Evolutionary conservation across 1,284 basidiomycete genomes (phyloP).

Genomic region (Cronartium quercuum): DNA sequence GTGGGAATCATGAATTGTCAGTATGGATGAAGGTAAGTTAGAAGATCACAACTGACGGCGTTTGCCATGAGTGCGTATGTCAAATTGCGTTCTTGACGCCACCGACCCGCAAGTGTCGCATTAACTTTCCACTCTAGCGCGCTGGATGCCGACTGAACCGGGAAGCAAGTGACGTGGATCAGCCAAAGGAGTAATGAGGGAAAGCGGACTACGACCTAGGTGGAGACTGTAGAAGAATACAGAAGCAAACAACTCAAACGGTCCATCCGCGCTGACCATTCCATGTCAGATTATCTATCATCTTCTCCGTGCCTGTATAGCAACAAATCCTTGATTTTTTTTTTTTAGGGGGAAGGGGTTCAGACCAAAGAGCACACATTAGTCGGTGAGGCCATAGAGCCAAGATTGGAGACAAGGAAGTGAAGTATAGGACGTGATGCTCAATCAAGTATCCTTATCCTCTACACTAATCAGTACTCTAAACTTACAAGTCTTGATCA

Average conservation of each 20-base stretch:
- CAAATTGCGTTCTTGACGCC: conserved; percentile 79
- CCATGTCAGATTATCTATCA: conserved; percentile 79
- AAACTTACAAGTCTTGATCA: conserved; percentile 89
- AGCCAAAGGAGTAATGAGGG: neutral
- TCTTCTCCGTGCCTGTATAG: conserved; percentile 77
- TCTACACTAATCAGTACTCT: conserved; percentile 4
- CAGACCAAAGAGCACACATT: neutral
- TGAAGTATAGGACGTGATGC: too few relatives aligned
- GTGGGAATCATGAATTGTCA: neutral
- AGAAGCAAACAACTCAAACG: conserved; percentile 54
- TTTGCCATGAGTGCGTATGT: conserved; percentile 61
- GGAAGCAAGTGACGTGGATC: neutral
- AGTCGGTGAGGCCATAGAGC: neutral
- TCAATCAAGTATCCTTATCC: too few relatives aligned
- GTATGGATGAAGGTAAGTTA: neutral
- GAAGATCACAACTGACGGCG: neutral
- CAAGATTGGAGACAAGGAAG: too few relatives aligned
- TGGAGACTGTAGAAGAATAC: neutral
- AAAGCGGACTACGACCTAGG: neutral
- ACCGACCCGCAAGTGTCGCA: conserved; percentile 72
- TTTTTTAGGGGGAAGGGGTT: neutral
- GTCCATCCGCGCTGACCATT: conserved; percentile 74
- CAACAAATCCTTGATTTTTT: conserved; percentile 53
- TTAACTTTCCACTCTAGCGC: conserved; percentile 73
- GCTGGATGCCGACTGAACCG: conserved; percentile 59